These are phyloP conservation scores for Boletellus deceptivus DNA, from an alignment of 1,284 basidiomycete genomes.

Conservation along the genomic window DNA sequence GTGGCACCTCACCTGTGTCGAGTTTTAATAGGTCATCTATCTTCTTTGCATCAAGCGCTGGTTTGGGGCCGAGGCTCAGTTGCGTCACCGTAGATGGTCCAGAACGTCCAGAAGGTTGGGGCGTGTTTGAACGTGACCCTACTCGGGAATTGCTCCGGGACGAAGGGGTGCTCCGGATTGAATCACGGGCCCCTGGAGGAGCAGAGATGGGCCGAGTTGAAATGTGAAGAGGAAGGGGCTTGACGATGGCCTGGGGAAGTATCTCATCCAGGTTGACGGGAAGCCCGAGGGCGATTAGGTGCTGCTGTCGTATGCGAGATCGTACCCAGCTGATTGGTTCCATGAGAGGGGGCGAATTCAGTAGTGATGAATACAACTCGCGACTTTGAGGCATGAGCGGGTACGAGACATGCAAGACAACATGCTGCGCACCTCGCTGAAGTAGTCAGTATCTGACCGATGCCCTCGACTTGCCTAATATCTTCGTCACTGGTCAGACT, in stretches of 20 bases:
- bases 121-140: slow-evolving; percentile 55
- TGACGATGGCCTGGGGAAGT: slow-evolving; percentile 68
- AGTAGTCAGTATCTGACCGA: slow-evolving; percentile 73
- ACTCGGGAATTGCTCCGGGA: slow-evolving; percentile 42
- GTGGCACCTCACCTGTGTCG: slow-evolving; percentile 53
- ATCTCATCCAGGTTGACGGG: slow-evolving; percentile 94
- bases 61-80: slow-evolving; percentile 69
- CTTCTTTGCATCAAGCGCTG: slow-evolving; percentile 63
- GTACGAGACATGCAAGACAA: slow-evolving; percentile 17
- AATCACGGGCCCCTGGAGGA: slow-evolving; percentile 58
- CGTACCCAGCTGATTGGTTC: slow-evolving; percentile 90
- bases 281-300: slow-evolving; percentile 86
- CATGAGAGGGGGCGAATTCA: slow-evolving; percentile 61
- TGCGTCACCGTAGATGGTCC: slow-evolving; percentile 40
- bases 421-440: slow-evolving; percentile 60
- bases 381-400: slow-evolving; percentile 53
- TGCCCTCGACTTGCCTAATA: slow-evolving; percentile 76
- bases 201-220: slow-evolving; percentile 79
- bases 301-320: slow-evolving; percentile 83
- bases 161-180: slow-evolving; percentile 37
- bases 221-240: slow-evolving; percentile 76
- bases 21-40: slow-evolving; percentile 67
- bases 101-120: slow-evolving; percentile 44
- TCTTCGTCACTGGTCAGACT: slow-evolving; percentile 64
- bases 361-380: slow-evolving; percentile 66